Evolutionary conservation across 2,329 filamentous ascomycete genomes (phyloP), one percentile per base, ranked within the genome.

Genomic region (Stachybotrys chartarum): DNA sequence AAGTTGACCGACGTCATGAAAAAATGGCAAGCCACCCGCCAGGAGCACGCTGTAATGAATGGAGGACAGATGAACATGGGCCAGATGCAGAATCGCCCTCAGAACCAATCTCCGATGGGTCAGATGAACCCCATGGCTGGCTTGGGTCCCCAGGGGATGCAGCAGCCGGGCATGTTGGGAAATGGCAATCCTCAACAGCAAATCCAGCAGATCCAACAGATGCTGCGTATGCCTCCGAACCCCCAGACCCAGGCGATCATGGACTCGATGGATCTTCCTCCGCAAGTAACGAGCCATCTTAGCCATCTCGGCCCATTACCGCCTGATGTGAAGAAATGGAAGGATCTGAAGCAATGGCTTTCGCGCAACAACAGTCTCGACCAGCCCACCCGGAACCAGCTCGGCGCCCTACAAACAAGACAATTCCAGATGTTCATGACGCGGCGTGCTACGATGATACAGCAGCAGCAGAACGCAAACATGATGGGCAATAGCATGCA

Each of bases 1-100:
- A 80, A 81, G 64, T 63, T 81, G 11, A 74, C 75, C 30, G 80
- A 84, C 46, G 64, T 81, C 53, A 70, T 84, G 51, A 66, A 70
- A 17, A 78, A 74, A 58, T 82, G 78, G 78, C 70, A 78, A 56
- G 70, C 65, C 46, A 61, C 65, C 53, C 68, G 72, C 16, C 71
- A 68, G 35, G 65, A 71, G 44, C 68, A 67, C 51, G 64, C 70
- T 59, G 60, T 62, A 16, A 64, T 71, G 64, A 69, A 65, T 31
- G 66, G 58, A n/a, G 66, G 58, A 11, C 69, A 68, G 31, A 64
- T 64, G 59, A 64, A 64, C 31, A 63, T 63, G 32, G 61, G 57
- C n/a, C 68, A 68, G 59, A 68, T 72, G 61, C 62, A 65, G 46
- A 69, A 66, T 49, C 65, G 68, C 6, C 58, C 62, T 12, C 66